Evolutionary conservation across 257 asterid species (phyloP).

Genomic region (Marsdenia floribunda): DNA sequence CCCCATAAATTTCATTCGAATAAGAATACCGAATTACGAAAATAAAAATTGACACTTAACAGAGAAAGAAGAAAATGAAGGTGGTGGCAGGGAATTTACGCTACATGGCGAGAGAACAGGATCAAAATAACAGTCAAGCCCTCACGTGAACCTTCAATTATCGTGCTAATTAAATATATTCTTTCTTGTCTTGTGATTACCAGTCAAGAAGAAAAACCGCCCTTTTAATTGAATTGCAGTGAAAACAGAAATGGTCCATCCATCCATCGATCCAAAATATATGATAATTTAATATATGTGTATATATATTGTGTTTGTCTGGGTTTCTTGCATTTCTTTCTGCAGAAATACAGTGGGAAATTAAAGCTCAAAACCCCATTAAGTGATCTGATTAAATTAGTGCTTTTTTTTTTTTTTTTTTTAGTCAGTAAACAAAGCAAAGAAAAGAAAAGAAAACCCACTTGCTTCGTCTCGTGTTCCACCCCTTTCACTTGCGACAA

Average conservation of each 20-base stretch:
- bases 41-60: too few relatives aligned
- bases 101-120: slow-evolving; percentile 23
- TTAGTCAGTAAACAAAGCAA: slow-evolving; percentile 12
- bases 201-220: slow-evolving; percentile 18
- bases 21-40: too few relatives aligned
- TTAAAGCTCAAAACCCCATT: slow-evolving; percentile 42
- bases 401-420: not conserved
- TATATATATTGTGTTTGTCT: too few relatives aligned
- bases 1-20: too few relatives aligned
- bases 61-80: not conserved
- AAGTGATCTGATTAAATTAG: slow-evolving; percentile 35
- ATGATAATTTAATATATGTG: too few relatives aligned
- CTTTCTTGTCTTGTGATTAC: slow-evolving; percentile 15
- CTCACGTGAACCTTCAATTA: slow-evolving; percentile 58
- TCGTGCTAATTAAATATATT: slow-evolving; percentile 29
- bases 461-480: slow-evolving; percentile 38
- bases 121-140: slow-evolving; percentile 49
- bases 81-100: slow-evolving; percentile 18
- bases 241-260: too few relatives aligned
- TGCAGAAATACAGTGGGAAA: slow-evolving; percentile 20
- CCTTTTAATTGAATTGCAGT: not conserved
- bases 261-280: too few relatives aligned
- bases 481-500: not conserved
- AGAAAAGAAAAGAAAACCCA: slow-evolving; percentile 32
- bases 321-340: slow-evolving; percentile 4